Base-by-base conservation (phyloP, 768 basidiomycete genomes). In the Pleurotus salmoneostramineus region DNA sequence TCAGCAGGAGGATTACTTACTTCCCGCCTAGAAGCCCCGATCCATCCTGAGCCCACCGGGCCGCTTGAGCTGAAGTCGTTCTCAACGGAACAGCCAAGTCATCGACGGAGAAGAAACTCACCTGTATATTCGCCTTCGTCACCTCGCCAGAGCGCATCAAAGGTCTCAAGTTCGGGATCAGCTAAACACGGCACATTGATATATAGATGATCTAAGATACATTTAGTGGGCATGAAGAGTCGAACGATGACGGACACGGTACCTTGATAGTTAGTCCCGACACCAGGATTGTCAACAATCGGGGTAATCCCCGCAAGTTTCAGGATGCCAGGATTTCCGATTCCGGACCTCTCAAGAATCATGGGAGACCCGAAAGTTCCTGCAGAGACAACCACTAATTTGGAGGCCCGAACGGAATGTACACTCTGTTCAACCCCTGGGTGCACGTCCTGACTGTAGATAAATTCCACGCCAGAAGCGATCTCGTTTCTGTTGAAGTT, bases 341-440 rank as follows among this genome's bases (percentile, higher is more conserved):
- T 72, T 0, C 78, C 79, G 1, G 76, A 83, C 2, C 84, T 72
- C 63, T 86, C 81, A 5, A 88, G 74, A 15, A 87, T 75, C 3
- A 57, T 59, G 1, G 66, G 66, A 11, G 62, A 49, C 8, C 77
- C 76, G 27, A 78, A 69, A 0, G 76, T 51, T 1, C 78, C 77
- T 1, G 72, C 71, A n/a, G 72, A 72, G 3, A 79, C 46, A 0
- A 79, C 67, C 5, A 79, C 72, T 5, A 78, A 59, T 34, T 68
- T 66, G 5, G 62, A 62, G 3, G 74, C 78, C 11, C 48, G 66
- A 5, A 67, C 60, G 45, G 58, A 33, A 3, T 46, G 50, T 1
- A 57, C 8, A 21, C 50, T 43, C n/a, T 63, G 51, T 0, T 52
- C 34, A 27, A 58, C 57, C 4, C 42, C 31, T 47, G 51, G 65